These are phyloP conservation scores for Fagus crenata DNA, from an alignment of 306 rosid species.

Conservation along the genomic window DNA sequence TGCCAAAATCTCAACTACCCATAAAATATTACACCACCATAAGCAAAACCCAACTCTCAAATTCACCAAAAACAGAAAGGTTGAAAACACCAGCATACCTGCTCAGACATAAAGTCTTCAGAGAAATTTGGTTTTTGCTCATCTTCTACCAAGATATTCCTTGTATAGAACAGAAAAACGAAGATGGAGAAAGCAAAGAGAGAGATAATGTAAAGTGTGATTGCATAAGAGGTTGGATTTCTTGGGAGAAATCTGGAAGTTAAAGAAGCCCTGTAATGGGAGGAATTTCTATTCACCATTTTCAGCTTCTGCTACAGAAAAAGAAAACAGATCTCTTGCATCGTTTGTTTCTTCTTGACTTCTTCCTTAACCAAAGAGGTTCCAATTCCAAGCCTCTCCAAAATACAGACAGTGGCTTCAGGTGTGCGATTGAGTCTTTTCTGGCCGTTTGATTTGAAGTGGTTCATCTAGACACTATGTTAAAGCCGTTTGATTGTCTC, in stretches of 20 bases:
- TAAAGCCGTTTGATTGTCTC: too few relatives aligned
- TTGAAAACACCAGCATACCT: slow-evolving; percentile 34
- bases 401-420: neutral
- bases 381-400: too few relatives aligned
- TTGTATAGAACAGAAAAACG: slow-evolving; percentile 51
- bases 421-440: neutral
- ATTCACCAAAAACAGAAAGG: neutral
- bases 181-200: slow-evolving; percentile 55
- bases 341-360: neutral
- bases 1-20: neutral
- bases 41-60: slow-evolving; percentile 1
- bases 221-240: slow-evolving; percentile 38
- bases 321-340: slow-evolving; percentile 13
- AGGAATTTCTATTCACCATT: slow-evolving; percentile 58
- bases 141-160: slow-evolving; percentile 44
- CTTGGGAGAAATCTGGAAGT: slow-evolving; percentile 40
- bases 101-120: slow-evolving; percentile 35
- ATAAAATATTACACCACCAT: slow-evolving; percentile 4
- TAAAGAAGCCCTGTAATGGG: slow-evolving; percentile 26
- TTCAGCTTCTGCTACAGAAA: slow-evolving; percentile 15
- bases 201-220: slow-evolving; percentile 47
- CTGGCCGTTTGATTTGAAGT: too few relatives aligned
- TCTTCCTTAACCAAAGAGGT: neutral
- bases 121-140: slow-evolving; percentile 31
- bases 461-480: too few relatives aligned